These are phyloP conservation scores for Colletotrichum acutatum DNA, from an alignment of 2,329 filamentous ascomycete genomes.

Conservation along the genomic window DNA sequence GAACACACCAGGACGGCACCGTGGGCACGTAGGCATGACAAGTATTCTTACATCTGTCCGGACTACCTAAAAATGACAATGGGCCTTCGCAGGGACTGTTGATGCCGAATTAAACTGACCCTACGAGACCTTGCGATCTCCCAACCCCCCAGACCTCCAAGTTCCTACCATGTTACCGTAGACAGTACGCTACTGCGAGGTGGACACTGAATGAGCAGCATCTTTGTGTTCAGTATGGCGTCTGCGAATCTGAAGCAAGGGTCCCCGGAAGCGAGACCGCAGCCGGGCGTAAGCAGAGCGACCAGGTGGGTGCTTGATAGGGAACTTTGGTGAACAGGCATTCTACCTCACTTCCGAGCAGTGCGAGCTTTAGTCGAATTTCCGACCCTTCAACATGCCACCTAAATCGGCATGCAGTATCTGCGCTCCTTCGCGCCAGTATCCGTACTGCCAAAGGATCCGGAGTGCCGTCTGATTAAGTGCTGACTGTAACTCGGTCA, in stretches of 20 bases:
- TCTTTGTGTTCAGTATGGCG: slow-evolving; percentile 13
- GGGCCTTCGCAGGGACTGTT: background rate
- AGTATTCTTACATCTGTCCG: background rate
- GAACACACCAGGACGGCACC: background rate
- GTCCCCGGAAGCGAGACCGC: slow-evolving; percentile 12
- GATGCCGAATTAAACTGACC: slow-evolving; percentile 20
- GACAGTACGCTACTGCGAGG: slow-evolving; percentile 15
- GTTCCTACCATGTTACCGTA: background rate
- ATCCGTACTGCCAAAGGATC: background rate
- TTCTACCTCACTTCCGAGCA: background rate
- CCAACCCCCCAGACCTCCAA: slow-evolving; percentile 1
- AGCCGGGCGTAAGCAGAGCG: slow-evolving; percentile 22
- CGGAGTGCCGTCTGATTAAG: background rate
- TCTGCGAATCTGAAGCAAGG: slow-evolving; percentile 16
- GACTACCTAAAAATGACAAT: background rate
- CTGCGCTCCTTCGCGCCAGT: background rate
- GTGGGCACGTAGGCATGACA: background rate
- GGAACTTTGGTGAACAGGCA: slow-evolving; percentile 15
- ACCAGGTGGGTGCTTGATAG: slow-evolving; percentile 7
- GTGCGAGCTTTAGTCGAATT: background rate
- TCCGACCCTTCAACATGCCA: background rate
- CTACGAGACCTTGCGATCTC: slow-evolving; percentile 14
- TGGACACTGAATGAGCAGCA: background rate
- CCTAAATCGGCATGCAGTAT: background rate
- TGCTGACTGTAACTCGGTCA: slow-evolving; percentile 4